Base-by-base conservation (phyloP, 2,329 filamentous ascomycete genomes). In the Helminthosporium solani region DNA sequence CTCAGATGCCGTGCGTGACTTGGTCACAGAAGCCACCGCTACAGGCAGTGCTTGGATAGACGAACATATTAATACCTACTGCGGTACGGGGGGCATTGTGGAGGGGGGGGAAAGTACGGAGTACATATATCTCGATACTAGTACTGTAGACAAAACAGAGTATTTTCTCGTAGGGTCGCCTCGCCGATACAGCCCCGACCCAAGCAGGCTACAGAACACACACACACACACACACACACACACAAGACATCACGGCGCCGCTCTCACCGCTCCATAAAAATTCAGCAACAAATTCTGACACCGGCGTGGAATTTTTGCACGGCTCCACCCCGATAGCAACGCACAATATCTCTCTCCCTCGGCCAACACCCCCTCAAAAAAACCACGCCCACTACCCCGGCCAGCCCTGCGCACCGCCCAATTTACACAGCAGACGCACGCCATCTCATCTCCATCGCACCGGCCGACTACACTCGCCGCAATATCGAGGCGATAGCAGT, bases 361-460 rank as follows among this genome's bases (percentile, higher is more conserved):
- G 33, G 44, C 31, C 36, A 36, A 25, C 33, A 44, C 19, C n/a
- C n/a, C n/a, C n/a, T n/a, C n/a, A n/a, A n/a, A n/a, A n/a, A n/a
- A n/a, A n/a, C n/a, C n/a, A n/a, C n/a, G n/a, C n/a, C n/a, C n/a
- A n/a, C n/a, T n/a, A n/a, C n/a, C n/a, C n/a, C n/a, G n/a, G 18
- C 19, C 50, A 48, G 44, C 39, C 34, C 50, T 50, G 44, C 41
- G 35, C 43, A 42, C 28, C 46, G 36, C 35, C 37, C 41, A 20
- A 35, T n/a, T 21, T 15, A 35, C 23, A 44, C 40, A 39, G 39
- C 52, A 48, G 54, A 57, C 54, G 52, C 52, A 57, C 54, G 54
- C 54, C 49, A 57, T 57, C 49, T 49, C 49, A 44, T n/a, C 51
- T 46, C 40, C 20, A 28, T 14, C 23, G 5, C 7, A 4, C 37